These are phyloP conservation scores for Trametes polyzona DNA, from an alignment of 1,284 basidiomycete genomes.

Conservation along the genomic window DNA sequence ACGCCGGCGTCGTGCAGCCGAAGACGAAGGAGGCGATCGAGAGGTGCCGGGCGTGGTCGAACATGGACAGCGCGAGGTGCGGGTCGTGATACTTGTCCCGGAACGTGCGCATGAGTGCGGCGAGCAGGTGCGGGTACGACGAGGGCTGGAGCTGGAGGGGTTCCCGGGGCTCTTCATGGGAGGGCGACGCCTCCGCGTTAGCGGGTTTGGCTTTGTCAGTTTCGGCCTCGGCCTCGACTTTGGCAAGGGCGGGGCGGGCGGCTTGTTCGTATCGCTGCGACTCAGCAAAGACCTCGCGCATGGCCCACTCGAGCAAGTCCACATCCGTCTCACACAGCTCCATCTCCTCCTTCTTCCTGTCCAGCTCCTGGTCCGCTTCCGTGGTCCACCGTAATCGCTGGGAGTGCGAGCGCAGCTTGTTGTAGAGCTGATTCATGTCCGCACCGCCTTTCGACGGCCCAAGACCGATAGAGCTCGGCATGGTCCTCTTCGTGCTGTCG, in stretches of 20 bases:
- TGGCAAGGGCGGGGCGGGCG: constrained; percentile 43
- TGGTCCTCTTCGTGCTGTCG: constrained; percentile 10
- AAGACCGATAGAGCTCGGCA: constrained; percentile 23
- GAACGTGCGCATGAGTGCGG: constrained; percentile 75
- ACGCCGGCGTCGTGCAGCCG: constrained; percentile 83
- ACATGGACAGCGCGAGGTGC: constrained; percentile 82
- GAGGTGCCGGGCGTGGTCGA: constrained; percentile 73
- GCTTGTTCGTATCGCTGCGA: constrained; percentile 52
- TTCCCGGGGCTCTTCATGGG: constrained; percentile 10
- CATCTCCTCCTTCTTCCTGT: constrained; percentile 78
- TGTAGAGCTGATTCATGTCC: constrained; percentile 36
- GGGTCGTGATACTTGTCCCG: constrained; percentile 79
- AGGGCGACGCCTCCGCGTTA: too few species aligned
- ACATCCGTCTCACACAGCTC: constrained; percentile 70
- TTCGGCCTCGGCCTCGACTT: constrained; percentile 17
- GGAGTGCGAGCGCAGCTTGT: constrained; percentile 52
- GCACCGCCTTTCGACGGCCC: neutral
- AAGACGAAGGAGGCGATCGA: constrained; percentile 82
- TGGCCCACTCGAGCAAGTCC: constrained; percentile 79
- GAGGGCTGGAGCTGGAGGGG: constrained; percentile 50
- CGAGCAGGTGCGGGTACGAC: constrained; percentile 76
- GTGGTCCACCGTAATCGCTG: constrained; percentile 54
- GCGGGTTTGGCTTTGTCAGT: too few species aligned
- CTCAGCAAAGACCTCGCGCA: constrained; percentile 69
- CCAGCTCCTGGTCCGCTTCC: constrained; percentile 62